Percentiles rank a stretch among this genome's conserved stretches.
These are phyloP conservation scores for Themeda triandra DNA, from an alignment of 176 grass and related monocot species.

Conservation along the genomic window DNA sequence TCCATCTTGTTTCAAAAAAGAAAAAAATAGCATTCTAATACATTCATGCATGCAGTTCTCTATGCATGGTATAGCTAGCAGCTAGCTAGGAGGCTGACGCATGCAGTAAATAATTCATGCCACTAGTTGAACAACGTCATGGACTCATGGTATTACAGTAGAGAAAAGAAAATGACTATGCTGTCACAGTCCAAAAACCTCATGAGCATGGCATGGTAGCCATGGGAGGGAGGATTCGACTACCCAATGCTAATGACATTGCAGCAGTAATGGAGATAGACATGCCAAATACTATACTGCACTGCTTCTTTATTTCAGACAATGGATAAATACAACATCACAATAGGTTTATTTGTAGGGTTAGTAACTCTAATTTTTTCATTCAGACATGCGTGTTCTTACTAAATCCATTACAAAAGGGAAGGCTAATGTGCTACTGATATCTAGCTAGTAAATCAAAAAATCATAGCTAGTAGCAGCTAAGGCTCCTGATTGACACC, in stretches of 20 bases:
- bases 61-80: too few relatives aligned
- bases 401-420: conserved; percentile 50
- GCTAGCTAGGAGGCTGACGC: too few relatives aligned
- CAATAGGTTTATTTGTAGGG: not conserved
- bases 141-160: not conserved
- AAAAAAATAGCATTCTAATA: too few relatives aligned
- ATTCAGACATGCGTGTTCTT: conserved; percentile 22
- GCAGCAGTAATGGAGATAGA: not conserved
- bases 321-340: too few relatives aligned
- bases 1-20: too few relatives aligned
- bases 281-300: too few relatives aligned
- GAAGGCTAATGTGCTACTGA: conserved; percentile 1
- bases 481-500: not conserved
- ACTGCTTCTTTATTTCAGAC: too few relatives aligned
- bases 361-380: conserved; percentile 29
- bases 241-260: conserved; percentile 10
- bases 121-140: not conserved
- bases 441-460: not conserved
- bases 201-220: not conserved
- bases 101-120: not conserved
- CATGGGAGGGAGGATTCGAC: not conserved
- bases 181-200: not conserved
- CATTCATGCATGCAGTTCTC: too few relatives aligned
- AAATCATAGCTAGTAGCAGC: not conserved
- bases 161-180: not conserved